Conservation (phyloP, 176 grass and related monocot genomes). For the Dendrocalamus sinicus region DNA sequence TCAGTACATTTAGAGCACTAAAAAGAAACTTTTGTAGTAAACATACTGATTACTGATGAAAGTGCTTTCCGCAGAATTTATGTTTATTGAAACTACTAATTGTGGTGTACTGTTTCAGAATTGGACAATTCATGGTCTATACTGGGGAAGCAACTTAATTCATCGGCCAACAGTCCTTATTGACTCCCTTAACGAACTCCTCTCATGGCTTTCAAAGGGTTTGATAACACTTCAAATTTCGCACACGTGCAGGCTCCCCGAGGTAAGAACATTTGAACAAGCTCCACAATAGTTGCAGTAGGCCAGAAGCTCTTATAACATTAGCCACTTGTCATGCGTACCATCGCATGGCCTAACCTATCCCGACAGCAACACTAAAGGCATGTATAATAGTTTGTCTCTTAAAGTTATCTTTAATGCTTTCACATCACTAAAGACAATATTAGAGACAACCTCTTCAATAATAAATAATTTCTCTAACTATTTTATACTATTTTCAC, state of each 20-base stretch:
- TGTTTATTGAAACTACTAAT: constrained; percentile 14
- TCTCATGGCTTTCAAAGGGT: constrained; percentile 88
- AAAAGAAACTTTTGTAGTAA: constrained; percentile 28
- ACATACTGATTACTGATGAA: constrained; percentile 22
- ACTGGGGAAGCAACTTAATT: constrained; percentile 66
- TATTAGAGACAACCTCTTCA: no score
- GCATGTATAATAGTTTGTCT: no score
- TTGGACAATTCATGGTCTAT: constrained; percentile 95
- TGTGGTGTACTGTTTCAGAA: constrained; percentile 64
- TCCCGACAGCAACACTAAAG: neutral
- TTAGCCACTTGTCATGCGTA: constrained; percentile 17
- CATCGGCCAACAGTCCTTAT: constrained; percentile 66
- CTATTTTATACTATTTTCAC: no score
- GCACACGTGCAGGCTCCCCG: constrained; percentile 66
- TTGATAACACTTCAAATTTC: constrained; percentile 74
- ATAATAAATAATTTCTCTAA: no score
- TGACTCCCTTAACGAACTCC: constrained; percentile 63
- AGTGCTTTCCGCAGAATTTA: constrained; percentile 9
- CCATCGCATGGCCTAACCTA: neutral
- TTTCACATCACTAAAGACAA: no score
- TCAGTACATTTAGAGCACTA: constrained; percentile 21
- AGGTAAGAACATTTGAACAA: constrained; percentile 54
- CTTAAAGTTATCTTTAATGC: no score
- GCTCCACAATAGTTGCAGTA: constrained; percentile 7
- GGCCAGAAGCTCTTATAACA: neutral